Evolutionary conservation across 1,139 yeast genomes (phyloP).

Genomic region (Hemisphaericaspora subhashii): DNA sequence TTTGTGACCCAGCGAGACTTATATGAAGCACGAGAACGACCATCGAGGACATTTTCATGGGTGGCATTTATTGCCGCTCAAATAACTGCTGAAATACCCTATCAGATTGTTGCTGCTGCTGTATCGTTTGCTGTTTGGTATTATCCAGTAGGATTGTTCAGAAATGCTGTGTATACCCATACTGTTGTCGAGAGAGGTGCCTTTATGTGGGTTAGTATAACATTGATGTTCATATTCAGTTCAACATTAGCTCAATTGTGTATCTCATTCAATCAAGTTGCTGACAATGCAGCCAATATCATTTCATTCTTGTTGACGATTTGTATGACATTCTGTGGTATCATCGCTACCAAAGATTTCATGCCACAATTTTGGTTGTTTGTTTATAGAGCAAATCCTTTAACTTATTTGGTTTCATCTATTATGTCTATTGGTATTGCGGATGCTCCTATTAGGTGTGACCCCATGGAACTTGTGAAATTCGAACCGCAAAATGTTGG

Average conservation of each 20-base stretch:
- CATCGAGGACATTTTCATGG: conserved; percentile 32
- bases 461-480: conserved; percentile 23
- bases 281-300: conserved; percentile 41
- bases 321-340: conserved; percentile 37
- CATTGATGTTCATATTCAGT: conserved; percentile 35
- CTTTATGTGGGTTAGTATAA: conserved; percentile 43
- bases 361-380: conserved; percentile 40
- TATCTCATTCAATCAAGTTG: conserved; percentile 38
- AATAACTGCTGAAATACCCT: conserved; percentile 72
- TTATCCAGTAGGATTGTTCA: conserved; percentile 67
- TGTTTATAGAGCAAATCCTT: conserved; percentile 51
- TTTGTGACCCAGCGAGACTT: conserved; percentile 35
- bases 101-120: conserved; percentile 67
- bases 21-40: conserved; percentile 39
- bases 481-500: conserved; percentile 47
- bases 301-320: conserved; percentile 27
- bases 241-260: conserved; percentile 42
- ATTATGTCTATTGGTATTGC: conserved; percentile 33
- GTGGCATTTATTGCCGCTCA: conserved; percentile 53
- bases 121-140: conserved; percentile 72
- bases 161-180: conserved; percentile 45
- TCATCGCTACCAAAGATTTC: conserved; percentile 24
- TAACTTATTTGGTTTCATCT: conserved; percentile 53
- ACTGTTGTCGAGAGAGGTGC: conserved; percentile 37
- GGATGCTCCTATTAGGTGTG: conserved; percentile 25